Evolutionary conservation across 768 basidiomycete genomes (phyloP), one percentile per base, ranked within the genome.

Genomic region (Fibroporia radiculosa): DNA sequence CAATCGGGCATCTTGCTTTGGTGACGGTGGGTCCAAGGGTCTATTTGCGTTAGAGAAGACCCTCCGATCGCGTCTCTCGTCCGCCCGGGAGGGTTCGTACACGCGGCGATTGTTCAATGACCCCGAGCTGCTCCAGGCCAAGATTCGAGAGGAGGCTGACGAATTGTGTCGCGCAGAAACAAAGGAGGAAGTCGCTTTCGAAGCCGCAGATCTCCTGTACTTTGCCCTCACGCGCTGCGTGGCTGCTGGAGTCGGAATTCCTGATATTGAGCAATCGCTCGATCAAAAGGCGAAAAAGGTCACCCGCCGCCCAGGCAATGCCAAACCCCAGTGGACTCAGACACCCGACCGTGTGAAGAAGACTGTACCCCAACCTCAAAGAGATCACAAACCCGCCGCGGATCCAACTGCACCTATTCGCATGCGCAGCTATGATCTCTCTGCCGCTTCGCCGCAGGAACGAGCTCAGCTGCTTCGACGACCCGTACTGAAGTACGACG

Each of bases 91-190:
- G 53, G 93, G 92, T 4, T 93, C 89, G 1, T 99, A 99, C 64
- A 98, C 96, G 14, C 79, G 75, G 40, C 71, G 90, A 42, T 67
- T 99, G 22, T 96, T 98, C 65, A 71, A 74, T 33, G 89, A 97
- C 59, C 67, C 82, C 4, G 75, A 73, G 36, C 72, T 99, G n/a
- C 69, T 98, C 35, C 77, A 73, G 36, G 84, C 92, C 41, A 99
- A 99, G 71, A 92, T 99, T 52, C 90, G 87, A 82, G 96, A 99
- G 64, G 96, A 99, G 62, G 96, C 96, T 0, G 89, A 95, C 55
- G 96, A 99, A 63, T 75, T 99, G n/a, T 95, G 92, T 60, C 72
- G 73, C 14, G 90, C 90, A 19, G 69, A 78, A 53, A 77, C 78
- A 1, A 77, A 77, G 57, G 80, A 86, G 38, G 89, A 97, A 24